phyloP scores from a whole-genome alignment of 148 eudicot genomes.

The Chenopodium quinoa region DNA sequence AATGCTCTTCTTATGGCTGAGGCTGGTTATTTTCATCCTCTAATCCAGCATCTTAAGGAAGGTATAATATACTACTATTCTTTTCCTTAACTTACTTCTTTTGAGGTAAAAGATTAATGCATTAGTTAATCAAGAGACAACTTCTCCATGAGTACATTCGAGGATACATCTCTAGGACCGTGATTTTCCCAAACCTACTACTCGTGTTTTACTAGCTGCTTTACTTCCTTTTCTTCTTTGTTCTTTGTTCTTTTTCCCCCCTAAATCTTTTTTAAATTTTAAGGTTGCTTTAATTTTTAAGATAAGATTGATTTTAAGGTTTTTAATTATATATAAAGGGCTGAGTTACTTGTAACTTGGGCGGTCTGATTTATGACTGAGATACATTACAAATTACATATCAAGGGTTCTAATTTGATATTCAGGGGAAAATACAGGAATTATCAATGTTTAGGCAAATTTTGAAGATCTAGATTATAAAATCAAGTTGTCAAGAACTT shows the following conservation, averaged over 20 bases:
- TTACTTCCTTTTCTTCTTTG: neutral
- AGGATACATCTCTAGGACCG: too few relatives aligned
- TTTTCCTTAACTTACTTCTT: too few relatives aligned
- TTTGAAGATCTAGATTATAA: neutral
- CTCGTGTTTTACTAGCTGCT: too few relatives aligned
- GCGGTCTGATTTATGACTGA: neutral
- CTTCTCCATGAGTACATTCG: too few relatives aligned
- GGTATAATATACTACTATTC: constrained; percentile 36
- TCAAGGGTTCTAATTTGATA: too few relatives aligned
- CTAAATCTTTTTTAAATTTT: too few relatives aligned
- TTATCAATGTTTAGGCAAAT: neutral
- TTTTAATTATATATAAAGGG: neutral
- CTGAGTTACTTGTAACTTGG: neutral
- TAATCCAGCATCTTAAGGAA: constrained; percentile 67
- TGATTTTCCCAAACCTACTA: too few relatives aligned
- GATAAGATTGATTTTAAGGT: too few relatives aligned
- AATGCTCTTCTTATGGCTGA: constrained; percentile 98
- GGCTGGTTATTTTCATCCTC: constrained; percentile 84
- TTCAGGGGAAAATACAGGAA: neutral
- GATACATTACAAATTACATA: neutral
- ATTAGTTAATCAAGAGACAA: too few relatives aligned
- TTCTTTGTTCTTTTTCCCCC: neutral
- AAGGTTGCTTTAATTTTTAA: too few relatives aligned
- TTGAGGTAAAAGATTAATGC: too few relatives aligned
- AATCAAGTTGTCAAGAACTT: neutral